Percentiles rank a stretch among this genome's conserved stretches.
Conservation (phyloP, 2,329 filamentous ascomycete genomes). For the Aspergillus unguis region DNA sequence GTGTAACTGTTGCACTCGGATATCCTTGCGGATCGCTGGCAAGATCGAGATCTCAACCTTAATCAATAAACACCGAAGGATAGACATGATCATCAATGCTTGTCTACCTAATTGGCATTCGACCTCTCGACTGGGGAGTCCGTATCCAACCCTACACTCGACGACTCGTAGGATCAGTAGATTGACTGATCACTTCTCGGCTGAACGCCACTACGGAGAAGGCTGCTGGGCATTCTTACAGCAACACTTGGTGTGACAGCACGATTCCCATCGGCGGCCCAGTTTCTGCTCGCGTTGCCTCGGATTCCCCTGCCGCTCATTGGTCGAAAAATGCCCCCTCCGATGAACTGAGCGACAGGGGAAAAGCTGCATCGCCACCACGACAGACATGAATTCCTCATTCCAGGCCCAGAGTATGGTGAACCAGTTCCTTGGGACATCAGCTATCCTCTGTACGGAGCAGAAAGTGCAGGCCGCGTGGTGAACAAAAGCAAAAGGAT, state of each 20-base stretch:
- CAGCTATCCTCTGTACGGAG: background rate
- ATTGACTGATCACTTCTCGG: background rate
- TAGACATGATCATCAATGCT: slow-evolving; percentile 10
- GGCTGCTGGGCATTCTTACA: background rate
- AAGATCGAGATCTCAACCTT: slow-evolving; percentile 11
- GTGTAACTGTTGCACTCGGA: background rate
- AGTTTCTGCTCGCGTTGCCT: slow-evolving; percentile 8
- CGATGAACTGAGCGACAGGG: slow-evolving; percentile 14
- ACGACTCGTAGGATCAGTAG: no score
- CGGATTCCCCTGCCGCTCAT: slow-evolving; percentile 6
- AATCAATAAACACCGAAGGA: background rate
- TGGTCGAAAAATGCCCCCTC: slow-evolving; percentile 3
- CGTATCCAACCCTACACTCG: no score
- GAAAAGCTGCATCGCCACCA: background rate
- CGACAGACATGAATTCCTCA: background rate
- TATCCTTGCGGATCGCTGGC: slow-evolving; percentile 3
- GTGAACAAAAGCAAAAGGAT: background rate
- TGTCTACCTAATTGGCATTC: background rate
- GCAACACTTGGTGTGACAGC: slow-evolving; percentile 12
- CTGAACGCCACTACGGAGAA: slow-evolving; percentile 4
- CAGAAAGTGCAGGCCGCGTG: slow-evolving; percentile 8
- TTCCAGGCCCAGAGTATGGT: background rate
- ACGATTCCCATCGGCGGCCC: slow-evolving; percentile 16
- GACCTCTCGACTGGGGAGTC: no score
- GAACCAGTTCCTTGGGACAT: slow-evolving; percentile 8